Conservation (phyloP, 2,329 filamentous ascomycete genomes). For the Cladosporium sp. region DNA sequence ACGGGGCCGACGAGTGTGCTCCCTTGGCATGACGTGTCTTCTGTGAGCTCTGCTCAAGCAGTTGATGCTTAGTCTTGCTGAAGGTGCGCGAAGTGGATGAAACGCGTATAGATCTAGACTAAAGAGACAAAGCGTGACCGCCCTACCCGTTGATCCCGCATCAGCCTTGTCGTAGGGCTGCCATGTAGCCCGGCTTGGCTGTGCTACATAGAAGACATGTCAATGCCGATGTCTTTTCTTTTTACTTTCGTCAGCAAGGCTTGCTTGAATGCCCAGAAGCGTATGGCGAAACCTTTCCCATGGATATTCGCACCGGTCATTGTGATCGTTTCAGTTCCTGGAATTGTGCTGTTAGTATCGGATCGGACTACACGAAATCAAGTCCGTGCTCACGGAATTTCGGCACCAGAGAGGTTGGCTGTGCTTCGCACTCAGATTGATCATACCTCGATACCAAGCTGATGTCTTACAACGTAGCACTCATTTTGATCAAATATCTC, state of each 20-base stretch:
- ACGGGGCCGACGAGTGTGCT: not conserved
- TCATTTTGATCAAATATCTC: no score
- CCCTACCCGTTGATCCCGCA: not conserved
- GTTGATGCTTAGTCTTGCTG: not conserved
- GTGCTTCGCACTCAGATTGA: no score
- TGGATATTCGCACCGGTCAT: no score
- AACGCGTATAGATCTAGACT: constrained; percentile 2
- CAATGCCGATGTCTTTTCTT: not conserved
- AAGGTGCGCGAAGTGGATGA: constrained; percentile 6
- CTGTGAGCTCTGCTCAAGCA: constrained; percentile 2
- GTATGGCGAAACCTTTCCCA: no score
- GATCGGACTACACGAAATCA: not conserved
- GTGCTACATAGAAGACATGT: not conserved
- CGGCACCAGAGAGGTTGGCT: no score
- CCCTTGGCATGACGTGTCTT: constrained; percentile 13
- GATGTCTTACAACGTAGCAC: no score
- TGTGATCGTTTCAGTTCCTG: no score
- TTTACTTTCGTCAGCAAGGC: no score
- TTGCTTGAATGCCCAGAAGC: no score
- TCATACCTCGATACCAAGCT: no score
- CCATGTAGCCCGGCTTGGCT: not conserved
- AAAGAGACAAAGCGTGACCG: constrained; percentile 2
- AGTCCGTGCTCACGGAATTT: not conserved
- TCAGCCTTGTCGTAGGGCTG: constrained; percentile 1
- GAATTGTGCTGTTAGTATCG: no score